These are phyloP conservation scores for Rhodotorula sp. DNA, from an alignment of 1,284 basidiomycete genomes.

Conservation along the genomic window DNA sequence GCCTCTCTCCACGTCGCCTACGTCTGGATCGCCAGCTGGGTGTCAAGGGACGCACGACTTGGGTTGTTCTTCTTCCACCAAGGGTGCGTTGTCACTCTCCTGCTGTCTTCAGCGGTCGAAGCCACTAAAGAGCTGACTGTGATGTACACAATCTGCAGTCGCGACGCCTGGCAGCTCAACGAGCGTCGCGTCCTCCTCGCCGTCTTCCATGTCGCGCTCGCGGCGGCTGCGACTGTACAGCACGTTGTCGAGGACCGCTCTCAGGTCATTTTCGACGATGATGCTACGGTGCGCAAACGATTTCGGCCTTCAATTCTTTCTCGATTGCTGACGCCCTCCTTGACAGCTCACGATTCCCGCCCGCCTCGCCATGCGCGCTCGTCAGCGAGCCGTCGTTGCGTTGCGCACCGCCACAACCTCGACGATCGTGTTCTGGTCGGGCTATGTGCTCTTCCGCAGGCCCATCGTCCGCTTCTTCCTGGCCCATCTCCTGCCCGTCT, in stretches of 20 bases:
- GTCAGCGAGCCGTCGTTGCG: background rate
- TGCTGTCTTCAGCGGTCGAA: too few relatives aligned
- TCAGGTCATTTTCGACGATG: slow-evolving; percentile 36
- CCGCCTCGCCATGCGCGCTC: slow-evolving; percentile 28
- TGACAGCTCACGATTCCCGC: slow-evolving; percentile 37
- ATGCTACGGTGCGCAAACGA: slow-evolving; percentile 11
- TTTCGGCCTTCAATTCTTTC: background rate
- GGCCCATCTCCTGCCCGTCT: slow-evolving; percentile 30
- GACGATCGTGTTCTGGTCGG: slow-evolving; percentile 34
- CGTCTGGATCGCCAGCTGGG: slow-evolving; percentile 30
- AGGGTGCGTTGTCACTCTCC: slow-evolving; percentile 11
- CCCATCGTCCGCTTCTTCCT: slow-evolving; percentile 40
- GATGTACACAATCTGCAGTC: slow-evolving; percentile 1
- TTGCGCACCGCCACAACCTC: slow-evolving; percentile 14
- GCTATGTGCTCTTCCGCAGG: slow-evolving; percentile 39
- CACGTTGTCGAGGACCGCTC: slow-evolving; percentile 29
- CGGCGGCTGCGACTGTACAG: slow-evolving; percentile 20
- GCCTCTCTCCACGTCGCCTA: slow-evolving; percentile 31
- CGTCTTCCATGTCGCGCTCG: slow-evolving; percentile 28
- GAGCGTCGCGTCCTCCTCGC: slow-evolving; percentile 39
- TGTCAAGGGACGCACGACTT: slow-evolving; percentile 17
- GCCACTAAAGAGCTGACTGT: background rate
- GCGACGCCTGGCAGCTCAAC: slow-evolving; percentile 40
- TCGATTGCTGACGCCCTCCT: background rate
- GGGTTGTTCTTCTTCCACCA: slow-evolving; percentile 35